Evolutionary conservation across 352 stramenopile genomes (phyloP).

Genomic region (Globisporangium abappressorium): DNA sequence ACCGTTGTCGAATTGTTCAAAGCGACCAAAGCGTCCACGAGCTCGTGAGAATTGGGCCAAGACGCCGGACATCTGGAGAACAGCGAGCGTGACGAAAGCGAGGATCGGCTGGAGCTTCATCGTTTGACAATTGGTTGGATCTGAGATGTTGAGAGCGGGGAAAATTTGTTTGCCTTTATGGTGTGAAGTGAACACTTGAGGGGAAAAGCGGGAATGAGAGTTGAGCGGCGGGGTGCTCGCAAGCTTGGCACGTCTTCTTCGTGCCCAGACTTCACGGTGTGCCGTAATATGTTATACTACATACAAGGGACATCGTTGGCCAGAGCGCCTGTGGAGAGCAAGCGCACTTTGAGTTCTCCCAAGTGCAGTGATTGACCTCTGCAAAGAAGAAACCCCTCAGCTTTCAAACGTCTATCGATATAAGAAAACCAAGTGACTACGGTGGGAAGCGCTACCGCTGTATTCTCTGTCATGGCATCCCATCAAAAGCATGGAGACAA

Average conservation of each 20-base stretch:
- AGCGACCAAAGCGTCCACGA: not conserved
- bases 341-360: too few relatives aligned
- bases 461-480: too few relatives aligned
- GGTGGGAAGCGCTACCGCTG: too few relatives aligned
- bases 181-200: not conserved
- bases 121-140: not conserved
- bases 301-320: too few relatives aligned
- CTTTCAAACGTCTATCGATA: too few relatives aligned
- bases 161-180: not conserved
- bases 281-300: not conserved
- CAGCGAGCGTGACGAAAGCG: not conserved
- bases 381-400: too few relatives aligned
- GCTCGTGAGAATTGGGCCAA: not conserved
- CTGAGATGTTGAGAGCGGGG: too few relatives aligned
- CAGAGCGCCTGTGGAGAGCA: too few relatives aligned
- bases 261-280: not conserved
- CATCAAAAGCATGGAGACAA: too few relatives aligned
- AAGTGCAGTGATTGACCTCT: too few relatives aligned
- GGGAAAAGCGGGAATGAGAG: not conserved
- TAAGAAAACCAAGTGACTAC: too few relatives aligned
- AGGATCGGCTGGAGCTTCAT: constrained; percentile 3
- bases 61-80: not conserved
- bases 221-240: not conserved
- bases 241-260: not conserved
- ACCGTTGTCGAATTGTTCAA: not conserved